Percentiles rank a stretch among this genome's conserved stretches.
These are phyloP conservation scores for Trametes maxima DNA, from an alignment of 768 basidiomycete genomes.

Conservation along the genomic window DNA sequence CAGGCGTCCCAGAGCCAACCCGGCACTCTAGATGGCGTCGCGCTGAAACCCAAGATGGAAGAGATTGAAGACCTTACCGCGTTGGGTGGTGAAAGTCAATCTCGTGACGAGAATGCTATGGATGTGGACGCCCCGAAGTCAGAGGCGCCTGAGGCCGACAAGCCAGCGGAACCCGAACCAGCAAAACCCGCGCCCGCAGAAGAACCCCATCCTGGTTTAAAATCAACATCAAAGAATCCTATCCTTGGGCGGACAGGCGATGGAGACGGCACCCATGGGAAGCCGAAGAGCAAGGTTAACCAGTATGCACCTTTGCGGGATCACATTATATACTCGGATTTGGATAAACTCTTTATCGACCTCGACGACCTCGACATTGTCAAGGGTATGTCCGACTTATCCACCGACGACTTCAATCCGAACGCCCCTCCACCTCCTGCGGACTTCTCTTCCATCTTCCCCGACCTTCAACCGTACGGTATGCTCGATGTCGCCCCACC, in stretches of 20 bases:
- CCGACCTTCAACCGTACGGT: slow-evolving; percentile 70
- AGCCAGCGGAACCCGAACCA: not conserved
- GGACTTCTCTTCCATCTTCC: slow-evolving; percentile 75
- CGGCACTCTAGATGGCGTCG: slow-evolving; percentile 1
- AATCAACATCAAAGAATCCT: slow-evolving; percentile 59
- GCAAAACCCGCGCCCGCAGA: slow-evolving; percentile 14
- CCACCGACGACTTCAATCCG: slow-evolving; percentile 32
- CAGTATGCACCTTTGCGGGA: slow-evolving; percentile 62
- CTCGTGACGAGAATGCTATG: slow-evolving; percentile 33
- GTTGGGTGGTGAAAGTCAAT: slow-evolving; percentile 28
- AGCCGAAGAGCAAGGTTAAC: slow-evolving; percentile 45
- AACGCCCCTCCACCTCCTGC: slow-evolving; percentile 37
- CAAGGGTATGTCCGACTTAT: slow-evolving; percentile 29
- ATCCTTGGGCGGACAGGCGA: slow-evolving; percentile 27
- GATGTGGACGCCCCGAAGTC: slow-evolving; percentile 23
- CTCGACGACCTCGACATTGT: slow-evolving; percentile 47
- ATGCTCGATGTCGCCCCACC: slow-evolving; percentile 47
- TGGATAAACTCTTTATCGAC: slow-evolving; percentile 54
- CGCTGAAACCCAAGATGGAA: slow-evolving; percentile 47
- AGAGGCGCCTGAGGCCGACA: not conserved
- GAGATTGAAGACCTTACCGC: slow-evolving; percentile 61
- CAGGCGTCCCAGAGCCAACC: slow-evolving; percentile 35
- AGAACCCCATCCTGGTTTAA: slow-evolving; percentile 46
- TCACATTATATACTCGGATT: slow-evolving; percentile 49
- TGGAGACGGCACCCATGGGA: slow-evolving; percentile 30